Evolutionary conservation across 2,329 filamentous ascomycete species (phyloP).

Genomic region (Phialophora chinensis): DNA sequence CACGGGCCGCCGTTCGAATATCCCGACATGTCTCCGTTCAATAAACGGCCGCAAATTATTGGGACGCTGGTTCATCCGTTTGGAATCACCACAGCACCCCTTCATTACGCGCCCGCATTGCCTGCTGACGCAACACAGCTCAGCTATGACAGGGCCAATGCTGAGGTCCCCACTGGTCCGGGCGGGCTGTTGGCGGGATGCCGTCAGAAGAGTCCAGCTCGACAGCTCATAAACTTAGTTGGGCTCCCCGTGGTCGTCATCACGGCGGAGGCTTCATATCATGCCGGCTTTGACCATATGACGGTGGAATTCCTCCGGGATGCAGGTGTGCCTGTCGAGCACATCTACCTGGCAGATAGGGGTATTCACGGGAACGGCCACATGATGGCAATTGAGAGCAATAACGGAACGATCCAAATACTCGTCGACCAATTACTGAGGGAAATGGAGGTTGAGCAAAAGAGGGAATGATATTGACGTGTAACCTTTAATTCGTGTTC

Average conservation of each 20-base stretch:
- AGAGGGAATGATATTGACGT: too few relatives aligned
- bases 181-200: too few relatives aligned
- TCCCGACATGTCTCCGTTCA: too few relatives aligned
- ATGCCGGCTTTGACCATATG: conserved; percentile 62
- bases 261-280: conserved; percentile 61
- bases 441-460: too few relatives aligned
- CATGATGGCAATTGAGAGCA: conserved; percentile 14
- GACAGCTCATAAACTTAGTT: conserved; percentile 56
- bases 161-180: conserved; percentile 27
- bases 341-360: conserved; percentile 49
- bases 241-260: conserved; percentile 58
- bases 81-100: conserved; percentile 49
- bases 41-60: too few relatives aligned
- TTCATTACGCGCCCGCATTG: not conserved
- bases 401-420: not conserved
- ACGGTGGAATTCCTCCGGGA: conserved; percentile 60
- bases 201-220: conserved; percentile 37
- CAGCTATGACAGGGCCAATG: not conserved
- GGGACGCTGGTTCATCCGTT: conserved; percentile 50
- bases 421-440: too few relatives aligned
- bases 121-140: not conserved
- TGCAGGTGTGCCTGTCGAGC: conserved; percentile 55
- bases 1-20: conserved; percentile 57
- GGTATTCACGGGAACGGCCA: conserved; percentile 62
- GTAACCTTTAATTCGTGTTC: too few relatives aligned